Conservation (phyloP, 768 basidiomycete species). For the Myochromella boudieri region DNA sequence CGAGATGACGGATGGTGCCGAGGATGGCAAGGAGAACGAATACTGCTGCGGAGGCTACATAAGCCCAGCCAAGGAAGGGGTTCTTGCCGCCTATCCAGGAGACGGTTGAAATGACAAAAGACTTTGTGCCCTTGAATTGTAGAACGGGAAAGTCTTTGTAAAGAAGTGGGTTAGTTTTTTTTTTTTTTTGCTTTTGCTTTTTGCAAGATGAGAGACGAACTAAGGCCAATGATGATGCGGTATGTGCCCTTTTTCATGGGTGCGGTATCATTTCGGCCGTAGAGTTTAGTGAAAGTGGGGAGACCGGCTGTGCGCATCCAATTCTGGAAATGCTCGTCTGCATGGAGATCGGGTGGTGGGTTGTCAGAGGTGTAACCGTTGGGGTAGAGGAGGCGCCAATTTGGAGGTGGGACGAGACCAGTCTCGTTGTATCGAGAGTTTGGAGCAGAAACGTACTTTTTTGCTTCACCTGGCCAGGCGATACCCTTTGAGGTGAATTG, state of each 20-base stretch:
- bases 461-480: conserved; percentile 93
- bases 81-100: conserved; percentile 99
- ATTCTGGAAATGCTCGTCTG: conserved; percentile 94
- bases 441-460: conserved; percentile 78
- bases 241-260: conserved; percentile 74
- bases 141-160: conserved; percentile 90
- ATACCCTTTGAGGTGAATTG: conserved; percentile 77
- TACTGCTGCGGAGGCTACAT: conserved; percentile 83
- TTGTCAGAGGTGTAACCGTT: conserved; percentile 63
- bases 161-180: background rate
- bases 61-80: conserved; percentile 97
- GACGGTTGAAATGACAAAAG: conserved; percentile 94
- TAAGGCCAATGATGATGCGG: conserved; percentile 72
- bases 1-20: conserved; percentile 88
- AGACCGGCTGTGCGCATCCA: conserved; percentile 99
- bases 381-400: conserved; percentile 79
- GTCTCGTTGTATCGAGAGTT: conserved; percentile 44
- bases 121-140: conserved; percentile 92
- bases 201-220: conserved; percentile 65
- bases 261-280: conserved; percentile 84
- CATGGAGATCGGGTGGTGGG: conserved; percentile 69
- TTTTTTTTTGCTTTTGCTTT: too few species aligned
- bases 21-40: conserved; percentile 87
- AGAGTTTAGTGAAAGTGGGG: conserved; percentile 96
- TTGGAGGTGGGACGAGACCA: conserved; percentile 87